Conservation (phyloP, 2,329 filamentous ascomycete genomes). For the Ophidiomyces ophidiicola region DNA sequence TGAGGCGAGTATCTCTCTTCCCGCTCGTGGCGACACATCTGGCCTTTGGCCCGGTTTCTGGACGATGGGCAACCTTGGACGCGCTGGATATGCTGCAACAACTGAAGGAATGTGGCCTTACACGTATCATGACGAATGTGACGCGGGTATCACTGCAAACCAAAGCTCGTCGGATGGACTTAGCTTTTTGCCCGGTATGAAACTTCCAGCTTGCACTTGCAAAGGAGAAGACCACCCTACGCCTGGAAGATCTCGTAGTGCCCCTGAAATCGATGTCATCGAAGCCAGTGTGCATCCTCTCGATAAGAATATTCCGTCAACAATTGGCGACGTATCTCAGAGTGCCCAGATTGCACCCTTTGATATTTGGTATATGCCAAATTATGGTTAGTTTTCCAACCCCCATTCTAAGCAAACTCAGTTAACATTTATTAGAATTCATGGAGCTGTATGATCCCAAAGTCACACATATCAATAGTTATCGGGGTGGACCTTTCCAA, state of each 20-base stretch:
- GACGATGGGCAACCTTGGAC: conserved; percentile 61
- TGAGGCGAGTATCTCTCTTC: conserved; percentile 58
- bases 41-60: conserved; percentile 68
- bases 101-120: conserved; percentile 66
- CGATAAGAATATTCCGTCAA: conserved; percentile 36
- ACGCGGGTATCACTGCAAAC: conserved; percentile 59
- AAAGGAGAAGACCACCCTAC: conserved; percentile 51
- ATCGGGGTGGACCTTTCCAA: conserved; percentile 51
- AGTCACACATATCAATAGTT: conserved; percentile 47
- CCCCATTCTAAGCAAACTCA: not conserved
- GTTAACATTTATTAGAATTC: conserved; percentile 37
- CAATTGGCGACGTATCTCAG: conserved; percentile 52
- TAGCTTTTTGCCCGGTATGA: conserved; percentile 57
- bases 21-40: conserved; percentile 52
- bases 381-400: conserved; percentile 35
- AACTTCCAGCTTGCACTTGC: conserved; percentile 57
- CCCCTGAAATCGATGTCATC: conserved; percentile 60
- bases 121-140: conserved; percentile 56
- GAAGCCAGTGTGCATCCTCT: conserved; percentile 52
- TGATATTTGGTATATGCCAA: conserved; percentile 56
- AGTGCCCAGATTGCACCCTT: conserved; percentile 58
- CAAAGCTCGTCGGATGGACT: conserved; percentile 57
- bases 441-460: conserved; percentile 51
- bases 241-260: conserved; percentile 51
- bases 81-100: conserved; percentile 56